A percentile compares a stretch with the other conserved stretches of the same genome.
Evolutionary conservation across 305 asterid genomes (phyloP).

Genomic region (Striga hermonthica): DNA sequence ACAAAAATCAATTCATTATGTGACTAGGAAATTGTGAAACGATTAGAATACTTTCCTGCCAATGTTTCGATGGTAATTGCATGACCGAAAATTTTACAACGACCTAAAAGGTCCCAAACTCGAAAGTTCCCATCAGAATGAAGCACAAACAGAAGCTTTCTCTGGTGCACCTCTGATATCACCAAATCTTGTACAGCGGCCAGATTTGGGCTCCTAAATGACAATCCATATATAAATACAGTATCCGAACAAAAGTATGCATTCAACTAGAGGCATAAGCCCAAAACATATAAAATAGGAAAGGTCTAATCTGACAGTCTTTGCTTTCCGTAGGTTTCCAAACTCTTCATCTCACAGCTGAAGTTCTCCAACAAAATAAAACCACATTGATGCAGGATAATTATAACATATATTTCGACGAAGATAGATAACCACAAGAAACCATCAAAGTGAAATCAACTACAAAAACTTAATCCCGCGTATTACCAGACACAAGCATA

Average conservation of each 20-base stretch:
- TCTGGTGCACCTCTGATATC: constrained; percentile 53
- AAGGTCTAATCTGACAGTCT: neutral
- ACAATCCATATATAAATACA: constrained; percentile 21
- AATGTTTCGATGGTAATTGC: constrained; percentile 43
- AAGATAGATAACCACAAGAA: too few relatives aligned
- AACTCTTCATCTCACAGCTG: too few relatives aligned
- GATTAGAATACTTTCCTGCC: constrained; percentile 49
- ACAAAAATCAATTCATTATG: constrained; percentile 25
- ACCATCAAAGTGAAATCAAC: too few relatives aligned
- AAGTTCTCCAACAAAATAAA: too few relatives aligned
- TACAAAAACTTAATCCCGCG: too few relatives aligned
- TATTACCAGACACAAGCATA: too few relatives aligned
- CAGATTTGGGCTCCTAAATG: constrained; percentile 53
- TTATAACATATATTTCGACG: too few relatives aligned
- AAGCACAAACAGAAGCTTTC: constrained; percentile 70
- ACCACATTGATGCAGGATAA: too few relatives aligned
- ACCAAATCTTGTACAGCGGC: constrained; percentile 78
- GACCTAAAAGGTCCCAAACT: constrained; percentile 72
- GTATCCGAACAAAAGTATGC: constrained; percentile 15
- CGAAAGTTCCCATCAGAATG: constrained; percentile 87
- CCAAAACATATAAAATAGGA: neutral
- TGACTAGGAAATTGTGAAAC: constrained; percentile 29
- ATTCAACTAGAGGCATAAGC: neutral
- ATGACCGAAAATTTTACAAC: constrained; percentile 59
- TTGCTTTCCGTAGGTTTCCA: neutral